phyloP scores from a whole-genome alignment of 176 grass and related monocot genomes.

The Otatea glauca region DNA sequence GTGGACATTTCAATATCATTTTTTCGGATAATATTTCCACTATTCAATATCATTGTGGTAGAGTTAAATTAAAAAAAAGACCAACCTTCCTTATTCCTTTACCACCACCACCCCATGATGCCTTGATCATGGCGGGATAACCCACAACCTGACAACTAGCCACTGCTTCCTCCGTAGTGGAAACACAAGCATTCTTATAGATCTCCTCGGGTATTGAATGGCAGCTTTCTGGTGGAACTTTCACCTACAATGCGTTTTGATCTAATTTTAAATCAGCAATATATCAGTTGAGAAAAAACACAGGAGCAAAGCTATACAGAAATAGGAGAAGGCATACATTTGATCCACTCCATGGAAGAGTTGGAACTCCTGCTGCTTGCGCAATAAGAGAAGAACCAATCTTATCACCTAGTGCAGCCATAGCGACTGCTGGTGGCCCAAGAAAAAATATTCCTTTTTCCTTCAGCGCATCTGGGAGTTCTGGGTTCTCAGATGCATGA shows the following conservation, averaged over 20 bases:
- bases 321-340: constrained; percentile 65
- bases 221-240: constrained; percentile 71
- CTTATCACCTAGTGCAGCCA: constrained; percentile 95
- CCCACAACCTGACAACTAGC: constrained; percentile 94
- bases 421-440: constrained; percentile 82
- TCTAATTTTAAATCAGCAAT: constrained; percentile 29
- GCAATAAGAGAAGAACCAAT: constrained; percentile 99
- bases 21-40: neutral
- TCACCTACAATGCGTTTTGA: constrained; percentile 57
- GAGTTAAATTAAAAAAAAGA: constrained; percentile 48
- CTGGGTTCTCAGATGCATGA: constrained; percentile 97
- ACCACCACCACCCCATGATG: constrained; percentile 97
- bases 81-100: constrained; percentile 99
- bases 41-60: constrained; percentile 18
- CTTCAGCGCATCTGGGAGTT: constrained; percentile 80
- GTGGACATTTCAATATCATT: constrained; percentile 5
- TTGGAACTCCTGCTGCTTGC: constrained; percentile 96
- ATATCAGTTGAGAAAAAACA: constrained; percentile 24
- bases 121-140: constrained; percentile 99
- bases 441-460: constrained; percentile 95
- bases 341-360: constrained; percentile 98
- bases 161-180: constrained; percentile 92
- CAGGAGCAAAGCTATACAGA: constrained; percentile 28
- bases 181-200: constrained; percentile 88
- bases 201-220: constrained; percentile 87